Base-by-base conservation (phyloP, 176 grass and related monocot genomes). In the Musa itinerans region DNA sequence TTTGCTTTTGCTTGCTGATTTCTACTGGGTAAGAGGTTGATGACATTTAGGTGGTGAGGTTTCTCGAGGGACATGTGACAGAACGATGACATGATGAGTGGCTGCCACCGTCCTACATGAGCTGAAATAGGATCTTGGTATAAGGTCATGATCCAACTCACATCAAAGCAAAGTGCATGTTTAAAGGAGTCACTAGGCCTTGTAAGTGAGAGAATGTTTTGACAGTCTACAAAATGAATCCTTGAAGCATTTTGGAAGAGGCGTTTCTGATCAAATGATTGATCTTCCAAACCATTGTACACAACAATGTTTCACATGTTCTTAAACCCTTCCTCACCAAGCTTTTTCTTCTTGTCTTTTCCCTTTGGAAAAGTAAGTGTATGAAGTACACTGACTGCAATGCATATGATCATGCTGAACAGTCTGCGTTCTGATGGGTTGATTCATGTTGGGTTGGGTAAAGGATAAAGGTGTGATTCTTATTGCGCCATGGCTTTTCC, bases 391-490 rank as follows among this genome's bases (percentile, higher is more conserved):
- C 8, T 43, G 17, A 61, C 17, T 8, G 17, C 7, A 19, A 43
- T n/a, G 16, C 19, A 61, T n/a, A 7, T 21, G 16, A 61, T n/a
- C 15, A 21, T 61, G 57, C 57, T n/a, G 57, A 15, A 3, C 57
- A 61, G 57, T 61, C 57, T 61, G 57, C 3, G 19, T 61, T 61
- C 34, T 61, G 57, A 17, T 61, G 57, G 8, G 57, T 43, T 43
- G 34, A 61, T 61, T 61, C n/a, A 4, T 61, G 55, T 61, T n/a
- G 57, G 57, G n/a, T 8, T 61, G 57, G 57, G 57, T 8, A 61
- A 61, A 61, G 57, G 57, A 61, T 61, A 61, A 61, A 61, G 57
- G 57, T n/a, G 7, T 61, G 57, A 61, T 61, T 61, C 57, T n/a
- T 19, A 9, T 61, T 61, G 57, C 57, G 17, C n/a, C 57, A n/a